Percentiles rank a stretch among this genome's conserved stretches.
Conservation (phyloP, 257 asterid species). For the Marsdenia floribunda region DNA sequence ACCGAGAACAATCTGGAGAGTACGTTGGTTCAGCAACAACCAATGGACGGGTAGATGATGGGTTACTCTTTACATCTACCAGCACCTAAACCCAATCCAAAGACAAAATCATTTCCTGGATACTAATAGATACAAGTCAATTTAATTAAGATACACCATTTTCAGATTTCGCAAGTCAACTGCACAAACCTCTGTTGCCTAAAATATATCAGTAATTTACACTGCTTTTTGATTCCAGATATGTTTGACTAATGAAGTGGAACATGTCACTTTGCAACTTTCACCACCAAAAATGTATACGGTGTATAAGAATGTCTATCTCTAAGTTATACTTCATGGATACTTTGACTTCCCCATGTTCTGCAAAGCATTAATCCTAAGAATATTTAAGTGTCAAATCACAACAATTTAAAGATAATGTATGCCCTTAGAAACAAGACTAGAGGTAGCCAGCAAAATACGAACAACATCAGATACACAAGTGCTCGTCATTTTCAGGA, state of each 20-base stretch:
- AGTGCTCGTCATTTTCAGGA: background rate
- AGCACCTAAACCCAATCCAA: constrained; percentile 41
- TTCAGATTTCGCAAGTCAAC: background rate
- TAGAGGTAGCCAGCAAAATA: background rate
- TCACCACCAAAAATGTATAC: background rate
- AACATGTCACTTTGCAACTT: background rate
- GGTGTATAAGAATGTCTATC: background rate
- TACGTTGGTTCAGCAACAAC: constrained; percentile 36
- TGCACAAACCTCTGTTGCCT: background rate
- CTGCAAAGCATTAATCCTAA: background rate
- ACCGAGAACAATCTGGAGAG: constrained; percentile 49
- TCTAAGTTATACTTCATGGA: background rate
- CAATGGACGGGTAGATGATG: constrained; percentile 31
- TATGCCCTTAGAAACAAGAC: background rate
- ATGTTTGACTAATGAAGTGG: background rate
- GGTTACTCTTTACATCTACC: constrained; percentile 34
- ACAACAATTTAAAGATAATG: background rate
- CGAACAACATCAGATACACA: background rate
- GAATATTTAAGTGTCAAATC: background rate
- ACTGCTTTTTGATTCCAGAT: background rate
- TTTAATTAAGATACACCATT: background rate
- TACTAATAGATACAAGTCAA: background rate
- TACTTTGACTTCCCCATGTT: background rate
- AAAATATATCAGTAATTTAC: background rate
- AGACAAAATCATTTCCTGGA: constrained; percentile 7